Base-by-base conservation (phyloP, 345 rosid genomes). In the Theobroma cacao region DNA sequence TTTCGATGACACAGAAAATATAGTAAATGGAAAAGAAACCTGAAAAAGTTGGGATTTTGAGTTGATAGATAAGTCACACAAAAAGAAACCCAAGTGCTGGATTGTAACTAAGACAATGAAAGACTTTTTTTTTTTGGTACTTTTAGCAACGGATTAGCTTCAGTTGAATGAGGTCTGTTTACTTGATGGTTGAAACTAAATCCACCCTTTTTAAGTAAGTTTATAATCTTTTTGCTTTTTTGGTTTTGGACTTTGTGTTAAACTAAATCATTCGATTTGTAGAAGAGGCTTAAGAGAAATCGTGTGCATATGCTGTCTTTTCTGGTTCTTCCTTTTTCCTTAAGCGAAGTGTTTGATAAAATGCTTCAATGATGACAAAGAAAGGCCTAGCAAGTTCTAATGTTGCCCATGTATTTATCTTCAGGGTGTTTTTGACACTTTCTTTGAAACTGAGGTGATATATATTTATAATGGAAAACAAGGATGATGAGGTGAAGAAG, bases 401-500 rank as follows among this genome's bases (percentile, higher is more conserved):
- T 53, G 3, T 30, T 33, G 33, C 4, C 52, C 11, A 26, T 26
- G 40, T 13, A 30, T 24, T 67, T 3, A n/a, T 74, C 22, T 33
- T 65, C 28, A 36, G 43, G 26, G 48, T 40, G 34, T 79, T 63
- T 58, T 34, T 71, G 18, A 52, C 53, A 76, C 78, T 17, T 69
- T 28, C 26, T 31, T 50, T 76, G 36, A 36, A 77, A 6, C 33
- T 62, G 60, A 24, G 17, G 67, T 77, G 47, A 60, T 61, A 45
- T 34, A 3, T 33, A 50, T 56, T 38, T 47, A 64, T 34, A 78
- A 93, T 89, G 99, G 98, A 85, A 80, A 85, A 66, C 75, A 84
- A 82, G 69, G 89, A 86, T 30, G 94, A 93, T 72, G 91, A 89
- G 20, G 80, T 86, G 73, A 96, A 86, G 89, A 85, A 88, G 78